phyloP scores from a whole-genome alignment of 2,329 filamentous ascomycete species.

The Stachybotrys echinatus region DNA sequence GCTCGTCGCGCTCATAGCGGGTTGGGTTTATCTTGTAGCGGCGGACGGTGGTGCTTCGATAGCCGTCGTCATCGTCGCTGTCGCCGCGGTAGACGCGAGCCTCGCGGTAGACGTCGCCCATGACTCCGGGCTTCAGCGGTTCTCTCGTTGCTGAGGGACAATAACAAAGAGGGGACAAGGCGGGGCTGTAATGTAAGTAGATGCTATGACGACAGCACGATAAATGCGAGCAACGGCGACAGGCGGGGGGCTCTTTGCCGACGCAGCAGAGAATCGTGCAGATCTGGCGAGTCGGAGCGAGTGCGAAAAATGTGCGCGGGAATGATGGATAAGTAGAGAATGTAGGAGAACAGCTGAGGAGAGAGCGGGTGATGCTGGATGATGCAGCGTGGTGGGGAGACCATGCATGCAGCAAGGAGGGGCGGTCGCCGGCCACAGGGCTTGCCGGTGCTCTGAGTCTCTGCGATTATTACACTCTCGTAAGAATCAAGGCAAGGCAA shows the following conservation, averaged over 20 bases:
- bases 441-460: too few relatives aligned
- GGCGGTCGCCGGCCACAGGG: too few relatives aligned
- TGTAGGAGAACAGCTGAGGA: background rate
- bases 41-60: conserved; percentile 42
- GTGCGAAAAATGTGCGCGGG: background rate
- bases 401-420: background rate
- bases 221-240: background rate
- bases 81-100: conserved; percentile 21
- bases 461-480: too few relatives aligned
- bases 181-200: background rate
- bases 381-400: background rate
- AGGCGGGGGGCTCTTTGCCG: background rate
- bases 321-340: background rate
- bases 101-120: conserved; percentile 31
- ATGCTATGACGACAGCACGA: background rate
- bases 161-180: background rate
- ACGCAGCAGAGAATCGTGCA: background rate
- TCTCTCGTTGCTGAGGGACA: background rate
- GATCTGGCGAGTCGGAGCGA: background rate
- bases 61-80: conserved; percentile 39
- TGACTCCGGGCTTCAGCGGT: conserved; percentile 11
- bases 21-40: conserved; percentile 45
- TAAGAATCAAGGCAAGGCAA: background rate
- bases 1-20: conserved; percentile 31
- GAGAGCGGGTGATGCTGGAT: background rate